Conservation (phyloP, 495 filamentous ascomycete genomes). For the Lophiostoma macrostomum region DNA sequence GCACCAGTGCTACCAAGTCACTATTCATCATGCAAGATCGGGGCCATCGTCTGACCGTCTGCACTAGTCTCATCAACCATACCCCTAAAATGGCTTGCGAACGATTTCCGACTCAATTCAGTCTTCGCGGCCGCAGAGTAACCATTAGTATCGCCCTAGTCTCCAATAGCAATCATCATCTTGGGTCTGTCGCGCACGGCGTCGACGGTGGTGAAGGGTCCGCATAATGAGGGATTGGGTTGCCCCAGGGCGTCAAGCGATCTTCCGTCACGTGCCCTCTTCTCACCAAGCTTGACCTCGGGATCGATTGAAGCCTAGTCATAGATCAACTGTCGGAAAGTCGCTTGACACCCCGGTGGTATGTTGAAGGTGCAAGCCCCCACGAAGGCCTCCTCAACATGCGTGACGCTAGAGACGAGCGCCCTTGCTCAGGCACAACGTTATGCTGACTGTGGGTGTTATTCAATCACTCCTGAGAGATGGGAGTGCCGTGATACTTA, state of each 20-base stretch:
- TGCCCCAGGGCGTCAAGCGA: no score
- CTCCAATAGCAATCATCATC: conserved; percentile 68
- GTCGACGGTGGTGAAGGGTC: conserved; percentile 58
- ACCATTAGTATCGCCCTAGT: conserved; percentile 66
- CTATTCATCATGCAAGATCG: neutral
- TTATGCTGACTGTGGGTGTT: conserved; percentile 3
- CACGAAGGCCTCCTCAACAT: conserved; percentile 70
- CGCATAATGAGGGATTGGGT: conserved; percentile 45
- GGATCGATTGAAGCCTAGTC: no score
- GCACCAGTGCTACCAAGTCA: conserved; percentile 35
- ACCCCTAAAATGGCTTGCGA: conserved; percentile 61
- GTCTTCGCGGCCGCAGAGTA: conserved; percentile 59
- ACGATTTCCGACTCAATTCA: conserved; percentile 51
- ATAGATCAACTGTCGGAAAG: no score
- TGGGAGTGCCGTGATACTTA: no score
- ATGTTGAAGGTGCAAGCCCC: conserved; percentile 59
- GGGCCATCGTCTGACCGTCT: conserved; percentile 7
- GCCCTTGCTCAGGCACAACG: conserved; percentile 38
- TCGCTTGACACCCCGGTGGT: no score
- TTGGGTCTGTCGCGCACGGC: conserved; percentile 59
- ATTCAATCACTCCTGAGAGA: no score
- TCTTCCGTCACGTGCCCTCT: no score
- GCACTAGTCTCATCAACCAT: conserved; percentile 57
- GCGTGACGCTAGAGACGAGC: conserved; percentile 51
- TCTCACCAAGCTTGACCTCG: no score